Percentiles rank a stretch among this genome's conserved stretches.
Conservation (phyloP, 2,329 filamentous ascomycete genomes). For the Aspergillus ochraceus region DNA sequence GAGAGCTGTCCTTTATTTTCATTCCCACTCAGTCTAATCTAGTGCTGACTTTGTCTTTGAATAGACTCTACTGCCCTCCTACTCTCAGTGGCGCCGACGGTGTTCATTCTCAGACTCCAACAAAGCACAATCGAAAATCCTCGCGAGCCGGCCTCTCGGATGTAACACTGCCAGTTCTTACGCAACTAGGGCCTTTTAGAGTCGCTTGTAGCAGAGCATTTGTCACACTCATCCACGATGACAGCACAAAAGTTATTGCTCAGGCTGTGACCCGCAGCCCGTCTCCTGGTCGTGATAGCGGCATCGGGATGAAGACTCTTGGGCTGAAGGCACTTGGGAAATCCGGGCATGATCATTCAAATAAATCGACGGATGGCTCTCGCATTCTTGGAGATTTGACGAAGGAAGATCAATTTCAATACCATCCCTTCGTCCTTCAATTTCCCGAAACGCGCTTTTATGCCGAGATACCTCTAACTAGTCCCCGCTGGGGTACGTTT, state of each 20-base stretch:
- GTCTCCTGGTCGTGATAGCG: conserved; percentile 16
- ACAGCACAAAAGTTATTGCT: conserved; percentile 50
- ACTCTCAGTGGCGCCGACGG: conserved; percentile 2
- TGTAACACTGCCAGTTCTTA: conserved; percentile 47
- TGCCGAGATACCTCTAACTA: conserved; percentile 61
- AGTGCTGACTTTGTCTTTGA: neutral
- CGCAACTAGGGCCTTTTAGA: conserved; percentile 49
- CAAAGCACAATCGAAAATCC: neutral
- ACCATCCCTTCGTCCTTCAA: conserved; percentile 33
- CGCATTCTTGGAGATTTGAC: conserved; percentile 40
- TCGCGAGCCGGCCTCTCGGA: conserved; percentile 14
- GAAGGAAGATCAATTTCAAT: conserved; percentile 35
- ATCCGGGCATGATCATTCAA: neutral
- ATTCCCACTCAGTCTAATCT: neutral
- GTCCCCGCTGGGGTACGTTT: conserved; percentile 55
- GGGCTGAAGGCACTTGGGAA: conserved; percentile 6
- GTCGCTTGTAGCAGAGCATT: conserved; percentile 44
- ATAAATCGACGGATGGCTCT: conserved; percentile 11
- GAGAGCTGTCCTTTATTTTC: neutral
- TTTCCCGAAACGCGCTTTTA: conserved; percentile 49
- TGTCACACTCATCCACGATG: conserved; percentile 51
- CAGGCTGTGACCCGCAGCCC: conserved; percentile 43
- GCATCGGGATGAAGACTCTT: conserved; percentile 19
- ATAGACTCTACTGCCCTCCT: conserved; percentile 8
- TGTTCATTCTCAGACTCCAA: neutral